Conservation (phyloP, 345 rosid species). For the Ailanthus altissimus region DNA sequence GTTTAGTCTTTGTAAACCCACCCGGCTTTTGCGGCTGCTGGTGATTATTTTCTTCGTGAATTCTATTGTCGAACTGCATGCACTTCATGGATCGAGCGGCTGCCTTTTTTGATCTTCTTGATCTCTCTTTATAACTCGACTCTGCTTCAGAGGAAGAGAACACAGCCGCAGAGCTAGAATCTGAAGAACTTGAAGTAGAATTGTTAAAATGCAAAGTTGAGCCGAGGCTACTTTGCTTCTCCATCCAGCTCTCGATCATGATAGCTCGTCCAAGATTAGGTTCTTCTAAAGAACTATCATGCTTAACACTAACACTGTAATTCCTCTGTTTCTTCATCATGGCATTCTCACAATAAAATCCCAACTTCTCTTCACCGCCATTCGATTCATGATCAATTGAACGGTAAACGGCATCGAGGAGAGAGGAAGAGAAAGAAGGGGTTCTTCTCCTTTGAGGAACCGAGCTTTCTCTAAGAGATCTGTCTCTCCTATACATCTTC, state of each 20-base stretch:
- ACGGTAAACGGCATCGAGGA: conserved; percentile 73
- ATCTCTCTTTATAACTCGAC: conserved; percentile 33
- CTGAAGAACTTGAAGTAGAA: conserved; percentile 52
- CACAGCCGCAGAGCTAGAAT: conserved; percentile 44
- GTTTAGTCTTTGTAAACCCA: conserved; percentile 55
- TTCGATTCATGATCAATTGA: conserved; percentile 56
- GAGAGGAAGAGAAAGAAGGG: conserved; percentile 83
- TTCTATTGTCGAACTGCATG: conserved; percentile 18
- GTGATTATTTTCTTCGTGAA: conserved; percentile 14
- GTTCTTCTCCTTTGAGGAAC: conserved; percentile 64
- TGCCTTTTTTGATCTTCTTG: conserved; percentile 19
- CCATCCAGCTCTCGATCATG: conserved; percentile 58
- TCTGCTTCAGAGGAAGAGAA: conserved; percentile 63
- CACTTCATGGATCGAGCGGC: conserved; percentile 22
- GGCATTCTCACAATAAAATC: conserved; percentile 24
- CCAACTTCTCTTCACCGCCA: conserved; percentile 20
- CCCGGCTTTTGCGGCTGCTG: conserved; percentile 2
- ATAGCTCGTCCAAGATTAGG: conserved; percentile 38
- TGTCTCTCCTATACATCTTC: conserved; percentile 46
- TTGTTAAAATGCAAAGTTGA: conserved; percentile 25
- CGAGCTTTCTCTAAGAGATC: conserved; percentile 26
- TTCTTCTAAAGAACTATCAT: conserved; percentile 7
- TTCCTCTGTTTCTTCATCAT: conserved; percentile 40
- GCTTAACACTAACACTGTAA: conserved; percentile 8
- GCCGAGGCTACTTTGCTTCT: conserved; percentile 37